A percentile compares a stretch with the other conserved stretches of the same genome.
These are phyloP conservation scores for Aspergillus affinis DNA, from an alignment of 495 filamentous ascomycete species.

Conservation along the genomic window DNA sequence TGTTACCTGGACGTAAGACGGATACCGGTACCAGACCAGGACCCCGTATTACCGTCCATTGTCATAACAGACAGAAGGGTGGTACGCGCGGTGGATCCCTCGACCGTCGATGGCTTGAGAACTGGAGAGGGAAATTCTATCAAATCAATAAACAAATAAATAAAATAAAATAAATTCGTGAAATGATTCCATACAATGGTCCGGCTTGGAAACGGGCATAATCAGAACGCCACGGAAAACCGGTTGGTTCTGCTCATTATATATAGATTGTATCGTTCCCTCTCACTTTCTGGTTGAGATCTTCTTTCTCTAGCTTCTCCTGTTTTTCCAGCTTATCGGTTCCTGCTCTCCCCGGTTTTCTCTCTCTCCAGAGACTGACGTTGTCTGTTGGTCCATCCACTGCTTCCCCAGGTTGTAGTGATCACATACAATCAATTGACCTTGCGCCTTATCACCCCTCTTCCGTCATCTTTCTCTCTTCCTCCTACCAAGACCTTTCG, in stretches of 20 bases:
- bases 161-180: background rate
- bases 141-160: background rate
- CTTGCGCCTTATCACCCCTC: slow-evolving; percentile 13
- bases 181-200: background rate
- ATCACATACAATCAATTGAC: slow-evolving; percentile 7
- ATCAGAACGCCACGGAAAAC: slow-evolving; percentile 17
- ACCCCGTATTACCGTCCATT: too few relatives aligned
- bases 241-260: slow-evolving; percentile 2
- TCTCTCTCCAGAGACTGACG: slow-evolving; percentile 5
- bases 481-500: slow-evolving; percentile 26
- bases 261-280: slow-evolving; percentile 15
- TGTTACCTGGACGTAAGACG: too few relatives aligned
- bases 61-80: too few relatives aligned
- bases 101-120: background rate
- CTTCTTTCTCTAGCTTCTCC: too few relatives aligned
- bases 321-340: too few relatives aligned
- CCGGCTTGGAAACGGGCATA: slow-evolving; percentile 1
- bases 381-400: slow-evolving; percentile 8
- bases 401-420: background rate
- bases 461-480: background rate
- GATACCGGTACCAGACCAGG: too few relatives aligned
- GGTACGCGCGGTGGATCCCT: too few relatives aligned
- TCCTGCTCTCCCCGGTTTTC: too few relatives aligned
- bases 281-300: background rate
- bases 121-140: background rate